These are phyloP conservation scores for Paracamarosporium sp. DNA, from an alignment of 2,329 filamentous ascomycete genomes.

Conservation along the genomic window DNA sequence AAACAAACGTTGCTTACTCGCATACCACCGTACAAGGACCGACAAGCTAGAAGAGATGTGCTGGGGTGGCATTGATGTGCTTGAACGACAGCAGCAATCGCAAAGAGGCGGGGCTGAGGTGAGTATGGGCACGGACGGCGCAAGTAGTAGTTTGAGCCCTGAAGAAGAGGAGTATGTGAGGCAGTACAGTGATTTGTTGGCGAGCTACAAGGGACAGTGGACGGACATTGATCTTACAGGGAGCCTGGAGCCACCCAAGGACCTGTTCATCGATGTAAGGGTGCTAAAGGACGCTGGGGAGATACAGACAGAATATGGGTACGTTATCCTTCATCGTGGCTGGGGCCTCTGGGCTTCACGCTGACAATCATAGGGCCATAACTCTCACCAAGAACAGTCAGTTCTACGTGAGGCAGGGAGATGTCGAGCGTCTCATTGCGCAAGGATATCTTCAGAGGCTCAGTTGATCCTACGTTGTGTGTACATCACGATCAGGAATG, in stretches of 20 bases:
- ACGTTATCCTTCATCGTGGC: constrained; percentile 46
- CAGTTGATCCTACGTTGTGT: constrained; percentile 61
- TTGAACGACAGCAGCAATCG: constrained; percentile 67
- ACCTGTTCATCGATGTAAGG: constrained; percentile 95
- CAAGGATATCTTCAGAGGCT: constrained; percentile 95
- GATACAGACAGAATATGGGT: constrained; percentile 99
- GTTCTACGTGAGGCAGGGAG: constrained; percentile 93
- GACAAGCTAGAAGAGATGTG: constrained; percentile 93
- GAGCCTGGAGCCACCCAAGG: constrained; percentile 89
- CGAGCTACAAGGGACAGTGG: constrained; percentile 98
- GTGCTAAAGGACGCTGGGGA: constrained; percentile 97
- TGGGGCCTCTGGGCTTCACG: neutral
- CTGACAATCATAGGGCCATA: constrained; percentile 70
- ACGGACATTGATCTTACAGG: constrained; percentile 96
- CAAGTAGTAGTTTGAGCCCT: constrained; percentile 80
- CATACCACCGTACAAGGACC: constrained; percentile 88
- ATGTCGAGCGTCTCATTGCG: constrained; percentile 91
- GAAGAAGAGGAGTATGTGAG: constrained; percentile 97
- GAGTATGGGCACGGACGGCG: constrained; percentile 55
- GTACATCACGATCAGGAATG: neutral
- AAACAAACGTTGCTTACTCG: constrained; percentile 93
- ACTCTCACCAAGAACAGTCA: constrained; percentile 98
- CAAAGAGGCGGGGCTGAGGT: constrained; percentile 22
- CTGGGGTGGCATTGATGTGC: constrained; percentile 86
- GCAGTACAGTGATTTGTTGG: constrained; percentile 87